Evolutionary conservation across 768 basidiomycete genomes (phyloP).

Genomic region (Boletus sensibilis): DNA sequence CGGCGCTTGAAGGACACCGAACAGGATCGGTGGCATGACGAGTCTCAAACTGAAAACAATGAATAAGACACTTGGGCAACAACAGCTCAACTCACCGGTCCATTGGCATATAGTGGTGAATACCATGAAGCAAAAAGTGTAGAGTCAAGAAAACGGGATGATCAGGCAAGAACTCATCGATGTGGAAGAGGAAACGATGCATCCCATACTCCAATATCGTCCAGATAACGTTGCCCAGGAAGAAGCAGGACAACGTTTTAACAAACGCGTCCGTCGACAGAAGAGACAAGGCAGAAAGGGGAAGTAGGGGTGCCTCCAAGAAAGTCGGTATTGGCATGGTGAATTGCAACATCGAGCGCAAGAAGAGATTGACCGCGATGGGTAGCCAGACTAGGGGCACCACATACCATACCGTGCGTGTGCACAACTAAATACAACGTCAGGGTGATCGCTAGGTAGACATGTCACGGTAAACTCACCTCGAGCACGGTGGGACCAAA

Average conservation of each 20-base stretch:
- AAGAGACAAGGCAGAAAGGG: conserved; percentile 45
- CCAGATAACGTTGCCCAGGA: conserved; percentile 88
- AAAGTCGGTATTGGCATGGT: conserved; percentile 66
- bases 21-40: conserved; percentile 94
- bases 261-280: conserved; percentile 51
- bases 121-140: conserved; percentile 92
- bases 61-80: background rate
- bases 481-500: conserved; percentile 84
- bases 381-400: conserved; percentile 92
- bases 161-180: conserved; percentile 88
- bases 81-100: conserved; percentile 57
- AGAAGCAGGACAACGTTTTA: conserved; percentile 67
- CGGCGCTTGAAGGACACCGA: conserved; percentile 72
- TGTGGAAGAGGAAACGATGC: conserved; percentile 97
- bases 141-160: conserved; percentile 71
- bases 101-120: conserved; percentile 98
- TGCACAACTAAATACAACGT: conserved; percentile 55
- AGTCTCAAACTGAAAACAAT: conserved; percentile 64
- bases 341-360: conserved; percentile 83
- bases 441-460: background rate
- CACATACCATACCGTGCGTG: conserved; percentile 90
- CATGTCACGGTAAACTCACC: conserved; percentile 38
- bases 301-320: conserved; percentile 52
- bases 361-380: conserved; percentile 74
- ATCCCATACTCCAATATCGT: conserved; percentile 90